Conservation (phyloP, 1,139 yeast genomes). For the Lipomyces yarrowii region DNA sequence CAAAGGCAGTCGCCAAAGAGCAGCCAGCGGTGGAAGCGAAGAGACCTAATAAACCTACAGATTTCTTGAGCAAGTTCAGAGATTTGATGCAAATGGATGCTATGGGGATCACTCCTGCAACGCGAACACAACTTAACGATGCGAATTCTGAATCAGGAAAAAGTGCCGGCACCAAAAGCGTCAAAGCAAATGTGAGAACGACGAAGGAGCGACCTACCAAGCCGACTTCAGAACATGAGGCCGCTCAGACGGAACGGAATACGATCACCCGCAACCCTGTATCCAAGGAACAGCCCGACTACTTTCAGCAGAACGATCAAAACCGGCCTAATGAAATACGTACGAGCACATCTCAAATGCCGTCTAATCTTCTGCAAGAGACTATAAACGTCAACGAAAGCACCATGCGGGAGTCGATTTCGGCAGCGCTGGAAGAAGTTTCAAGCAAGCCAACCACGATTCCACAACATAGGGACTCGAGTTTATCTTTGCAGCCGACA, state of each 20-base stretch:
- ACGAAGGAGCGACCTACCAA: neutral
- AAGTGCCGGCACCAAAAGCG: neutral
- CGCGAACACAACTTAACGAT: constrained; percentile 8
- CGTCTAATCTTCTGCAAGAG: neutral
- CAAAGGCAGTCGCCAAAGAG: neutral
- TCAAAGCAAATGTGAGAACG: neutral
- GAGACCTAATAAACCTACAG: neutral
- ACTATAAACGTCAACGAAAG: neutral
- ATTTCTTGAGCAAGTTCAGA: constrained; percentile 10
- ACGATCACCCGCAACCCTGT: neutral
- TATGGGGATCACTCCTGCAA: constrained; percentile 18
- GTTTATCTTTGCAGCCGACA: neutral
- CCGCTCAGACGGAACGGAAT: neutral
- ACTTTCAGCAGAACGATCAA: neutral
- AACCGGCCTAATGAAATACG: neutral
- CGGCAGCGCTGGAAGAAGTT: neutral
- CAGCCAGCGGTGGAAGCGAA: neutral
- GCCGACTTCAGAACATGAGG: neutral
- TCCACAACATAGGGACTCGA: neutral
- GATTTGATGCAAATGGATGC: constrained; percentile 30
- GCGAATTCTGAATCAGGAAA: neutral
- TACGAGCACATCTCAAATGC: neutral
- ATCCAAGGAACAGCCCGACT: neutral
- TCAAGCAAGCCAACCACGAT: neutral
- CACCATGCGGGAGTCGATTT: neutral